Percentiles rank a stretch among this genome's conserved stretches.
Conservation (phyloP, 169 alveolate species). For the Cryptosporidium muris region DNA sequence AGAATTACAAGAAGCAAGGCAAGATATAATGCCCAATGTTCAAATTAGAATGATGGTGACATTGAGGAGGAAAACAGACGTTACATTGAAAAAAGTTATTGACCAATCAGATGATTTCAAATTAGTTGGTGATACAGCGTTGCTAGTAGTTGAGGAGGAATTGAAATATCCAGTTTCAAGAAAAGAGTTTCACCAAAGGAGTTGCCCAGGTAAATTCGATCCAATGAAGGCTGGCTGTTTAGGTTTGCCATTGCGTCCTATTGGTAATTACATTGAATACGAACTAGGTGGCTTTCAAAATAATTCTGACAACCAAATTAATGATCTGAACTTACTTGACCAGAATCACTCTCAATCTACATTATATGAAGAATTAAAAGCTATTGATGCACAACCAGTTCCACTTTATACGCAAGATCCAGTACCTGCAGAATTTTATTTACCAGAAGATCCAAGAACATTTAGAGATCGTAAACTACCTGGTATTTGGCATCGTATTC, state of each 20-base stretch:
- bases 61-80: slow-evolving; percentile 60
- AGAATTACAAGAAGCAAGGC: slow-evolving; percentile 69
- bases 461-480: slow-evolving; percentile 57
- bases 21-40: slow-evolving; percentile 50
- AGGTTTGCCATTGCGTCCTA: slow-evolving; percentile 58
- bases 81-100: slow-evolving; percentile 60
- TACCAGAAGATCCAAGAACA: slow-evolving; percentile 65
- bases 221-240: slow-evolving; percentile 62
- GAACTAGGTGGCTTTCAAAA: slow-evolving; percentile 69
- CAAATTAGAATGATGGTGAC: slow-evolving; percentile 69
- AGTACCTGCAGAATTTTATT: slow-evolving; percentile 62
- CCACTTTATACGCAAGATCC: slow-evolving; percentile 64
- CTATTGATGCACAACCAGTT: slow-evolving; percentile 70
- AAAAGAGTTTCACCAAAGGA: slow-evolving; percentile 47
- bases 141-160: slow-evolving; percentile 61
- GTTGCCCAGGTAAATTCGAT: slow-evolving; percentile 71
- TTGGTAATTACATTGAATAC: slow-evolving; percentile 66
- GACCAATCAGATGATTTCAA: slow-evolving; percentile 68
- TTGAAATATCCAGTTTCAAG: slow-evolving; percentile 50
- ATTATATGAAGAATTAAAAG: slow-evolving; percentile 64
- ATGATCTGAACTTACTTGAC: slow-evolving; percentile 40
- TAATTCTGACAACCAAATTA: slow-evolving; percentile 57
- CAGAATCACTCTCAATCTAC: slow-evolving; percentile 26
- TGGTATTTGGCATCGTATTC: slow-evolving; percentile 71
- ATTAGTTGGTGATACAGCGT: slow-evolving; percentile 65